Evolutionary conservation across 306 rosid species (phyloP).

Genomic region (Citrullus mucosospermus): DNA sequence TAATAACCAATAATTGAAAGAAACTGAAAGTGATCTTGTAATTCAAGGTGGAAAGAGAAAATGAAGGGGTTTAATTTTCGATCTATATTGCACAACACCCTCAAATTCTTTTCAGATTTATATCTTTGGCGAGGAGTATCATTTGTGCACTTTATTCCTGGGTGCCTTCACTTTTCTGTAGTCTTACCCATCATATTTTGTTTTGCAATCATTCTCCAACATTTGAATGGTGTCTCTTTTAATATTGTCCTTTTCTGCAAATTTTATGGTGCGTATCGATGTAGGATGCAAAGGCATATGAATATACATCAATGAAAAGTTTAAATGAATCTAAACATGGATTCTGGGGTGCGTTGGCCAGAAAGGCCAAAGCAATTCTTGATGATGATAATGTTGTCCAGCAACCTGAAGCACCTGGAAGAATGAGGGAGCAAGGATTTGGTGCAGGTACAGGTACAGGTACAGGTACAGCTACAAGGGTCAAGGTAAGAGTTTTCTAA

Average conservation of each 20-base stretch:
- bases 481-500: constrained; percentile 43
- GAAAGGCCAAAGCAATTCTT: constrained; percentile 80
- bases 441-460: constrained; percentile 20
- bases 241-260: not conserved
- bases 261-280: constrained; percentile 12
- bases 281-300: constrained; percentile 44
- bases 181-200: not conserved
- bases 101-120: not conserved
- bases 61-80: not conserved
- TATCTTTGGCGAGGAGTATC: not conserved
- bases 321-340: constrained; percentile 74
- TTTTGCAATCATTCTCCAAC: not conserved
- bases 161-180: not conserved
- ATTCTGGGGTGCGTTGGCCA: constrained; percentile 81
- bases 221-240: not conserved
- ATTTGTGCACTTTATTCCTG: not conserved
- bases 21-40: not conserved
- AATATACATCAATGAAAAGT: constrained; percentile 67
- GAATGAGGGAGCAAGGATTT: constrained; percentile 26
- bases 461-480: constrained; percentile 26
- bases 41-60: not conserved
- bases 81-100: not conserved
- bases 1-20: not conserved
- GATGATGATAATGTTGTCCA: constrained; percentile 52
- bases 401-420: constrained; percentile 30